Evolutionary conservation across 1,284 basidiomycete genomes (phyloP).

Genomic region (Ceratobasidium sp.): DNA sequence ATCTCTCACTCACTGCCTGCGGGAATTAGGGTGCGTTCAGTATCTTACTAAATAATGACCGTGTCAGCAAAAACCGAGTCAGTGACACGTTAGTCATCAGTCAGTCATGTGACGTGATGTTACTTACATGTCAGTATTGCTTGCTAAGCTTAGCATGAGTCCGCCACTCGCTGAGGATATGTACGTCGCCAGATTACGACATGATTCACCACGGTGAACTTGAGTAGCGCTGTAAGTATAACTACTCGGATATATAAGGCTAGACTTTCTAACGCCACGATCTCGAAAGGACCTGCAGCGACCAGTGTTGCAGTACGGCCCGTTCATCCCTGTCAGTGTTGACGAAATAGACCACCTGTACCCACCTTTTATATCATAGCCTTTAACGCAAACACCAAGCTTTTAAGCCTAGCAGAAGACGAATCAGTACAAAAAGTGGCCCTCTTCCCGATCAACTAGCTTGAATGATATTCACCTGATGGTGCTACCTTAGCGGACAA

Average conservation of each 20-base stretch:
- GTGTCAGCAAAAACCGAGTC: background rate
- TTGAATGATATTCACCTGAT: background rate
- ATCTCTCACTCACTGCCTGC: too few species aligned
- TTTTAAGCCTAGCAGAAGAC: too few species aligned
- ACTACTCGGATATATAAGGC: too few species aligned
- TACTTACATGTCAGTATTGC: background rate
- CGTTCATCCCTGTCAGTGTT: too few species aligned
- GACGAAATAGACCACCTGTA: too few species aligned
- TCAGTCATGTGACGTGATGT: constrained; percentile 4
- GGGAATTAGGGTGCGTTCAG: background rate
- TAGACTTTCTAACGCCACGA: too few species aligned
- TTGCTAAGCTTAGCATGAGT: background rate
- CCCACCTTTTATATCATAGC: constrained; percentile 1
- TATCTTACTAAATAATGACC: too few species aligned
- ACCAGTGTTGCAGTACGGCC: too few species aligned
- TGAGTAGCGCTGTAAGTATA: too few species aligned
- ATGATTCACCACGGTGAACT: too few species aligned
- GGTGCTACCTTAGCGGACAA: background rate
- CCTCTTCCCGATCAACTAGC: constrained; percentile 9
- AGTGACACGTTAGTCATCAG: background rate
- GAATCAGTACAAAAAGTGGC: background rate
- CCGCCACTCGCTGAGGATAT: background rate
- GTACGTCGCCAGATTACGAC: background rate
- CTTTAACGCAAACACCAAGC: background rate
- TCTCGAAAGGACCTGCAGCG: too few species aligned